These are phyloP conservation scores for Globisporangium irregulare DNA, from an alignment of 352 stramenopile genomes.

Conservation along the genomic window DNA sequence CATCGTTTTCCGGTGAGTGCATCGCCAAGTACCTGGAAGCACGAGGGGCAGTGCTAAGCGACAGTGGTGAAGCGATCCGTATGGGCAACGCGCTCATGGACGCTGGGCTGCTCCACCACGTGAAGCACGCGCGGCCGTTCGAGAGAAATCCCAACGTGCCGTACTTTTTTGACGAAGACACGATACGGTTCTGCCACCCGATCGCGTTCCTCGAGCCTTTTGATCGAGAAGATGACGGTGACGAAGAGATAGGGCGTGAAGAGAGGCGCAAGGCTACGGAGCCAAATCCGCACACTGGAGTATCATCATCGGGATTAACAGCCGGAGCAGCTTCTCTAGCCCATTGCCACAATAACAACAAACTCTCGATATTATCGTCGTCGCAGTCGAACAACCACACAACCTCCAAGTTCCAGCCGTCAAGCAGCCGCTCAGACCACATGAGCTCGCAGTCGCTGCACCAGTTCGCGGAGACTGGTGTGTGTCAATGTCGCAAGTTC, in stretches of 20 bases:
- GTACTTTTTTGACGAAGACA: conserved; percentile 55
- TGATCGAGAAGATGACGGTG: neutral
- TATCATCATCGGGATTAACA: neutral
- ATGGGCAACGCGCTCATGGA: conserved; percentile 66
- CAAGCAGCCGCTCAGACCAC: conserved; percentile 8
- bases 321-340: neutral
- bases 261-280: neutral
- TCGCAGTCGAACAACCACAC: neutral
- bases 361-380: conserved; percentile 7
- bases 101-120: conserved; percentile 53
- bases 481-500: conserved; percentile 48
- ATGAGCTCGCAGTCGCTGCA: conserved; percentile 15
- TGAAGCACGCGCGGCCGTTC: conserved; percentile 36
- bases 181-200: conserved; percentile 24
- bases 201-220: conserved; percentile 18
- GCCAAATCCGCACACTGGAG: neutral
- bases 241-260: neutral
- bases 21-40: conserved; percentile 36
- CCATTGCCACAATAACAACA: neutral
- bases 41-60: conserved; percentile 10
- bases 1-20: conserved; percentile 25
- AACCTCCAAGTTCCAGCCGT: conserved; percentile 8
- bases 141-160: conserved; percentile 19
- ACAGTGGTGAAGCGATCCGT: conserved; percentile 30
- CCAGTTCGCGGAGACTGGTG: conserved; percentile 29